These are phyloP conservation scores for Fraxinus dipetala DNA, from an alignment of 305 asterid genomes.

Conservation along the genomic window DNA sequence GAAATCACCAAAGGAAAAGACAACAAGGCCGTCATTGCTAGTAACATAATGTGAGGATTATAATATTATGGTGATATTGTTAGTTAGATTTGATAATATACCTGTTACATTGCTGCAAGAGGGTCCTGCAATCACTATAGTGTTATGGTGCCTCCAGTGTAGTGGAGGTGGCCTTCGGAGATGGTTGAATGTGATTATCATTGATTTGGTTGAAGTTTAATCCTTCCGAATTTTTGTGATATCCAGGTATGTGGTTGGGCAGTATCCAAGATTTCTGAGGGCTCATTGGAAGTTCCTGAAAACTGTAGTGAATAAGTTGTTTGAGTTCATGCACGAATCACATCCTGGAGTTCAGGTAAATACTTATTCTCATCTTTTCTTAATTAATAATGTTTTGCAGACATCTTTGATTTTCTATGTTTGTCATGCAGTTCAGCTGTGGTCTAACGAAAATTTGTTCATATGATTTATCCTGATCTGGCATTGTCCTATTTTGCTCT, in stretches of 20 bases:
- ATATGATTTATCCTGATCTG: not conserved
- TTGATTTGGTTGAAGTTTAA: not conserved
- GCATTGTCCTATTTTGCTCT: not conserved
- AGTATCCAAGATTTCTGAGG: slow-evolving; percentile 95
- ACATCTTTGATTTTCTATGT: not conserved
- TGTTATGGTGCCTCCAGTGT: not conserved
- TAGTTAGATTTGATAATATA: not conserved
- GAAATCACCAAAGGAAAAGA: slow-evolving; percentile 98
- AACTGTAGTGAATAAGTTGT: slow-evolving; percentile 95
- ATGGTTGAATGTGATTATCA: not conserved
- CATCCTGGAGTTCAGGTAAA: slow-evolving; percentile 99
- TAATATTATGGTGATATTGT: not conserved
- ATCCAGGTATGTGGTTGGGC: slow-evolving; percentile 98
- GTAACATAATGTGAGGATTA: slow-evolving; percentile 85
- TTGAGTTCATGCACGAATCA: slow-evolving; percentile 98
- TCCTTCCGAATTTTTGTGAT: slow-evolving; percentile 13
- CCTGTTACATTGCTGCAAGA: slow-evolving; percentile 15
- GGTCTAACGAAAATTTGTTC: not conserved
- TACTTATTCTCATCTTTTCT: slow-evolving; percentile 12
- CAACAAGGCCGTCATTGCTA: slow-evolving; percentile 98
- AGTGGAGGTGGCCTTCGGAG: not conserved
- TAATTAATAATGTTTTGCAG: not conserved
- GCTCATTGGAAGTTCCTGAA: slow-evolving; percentile 99
- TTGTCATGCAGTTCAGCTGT: not conserved
- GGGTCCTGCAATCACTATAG: not conserved